Conservation (phyloP, 129 eudicot genomes). For the Heracleum sosnowskyi region DNA sequence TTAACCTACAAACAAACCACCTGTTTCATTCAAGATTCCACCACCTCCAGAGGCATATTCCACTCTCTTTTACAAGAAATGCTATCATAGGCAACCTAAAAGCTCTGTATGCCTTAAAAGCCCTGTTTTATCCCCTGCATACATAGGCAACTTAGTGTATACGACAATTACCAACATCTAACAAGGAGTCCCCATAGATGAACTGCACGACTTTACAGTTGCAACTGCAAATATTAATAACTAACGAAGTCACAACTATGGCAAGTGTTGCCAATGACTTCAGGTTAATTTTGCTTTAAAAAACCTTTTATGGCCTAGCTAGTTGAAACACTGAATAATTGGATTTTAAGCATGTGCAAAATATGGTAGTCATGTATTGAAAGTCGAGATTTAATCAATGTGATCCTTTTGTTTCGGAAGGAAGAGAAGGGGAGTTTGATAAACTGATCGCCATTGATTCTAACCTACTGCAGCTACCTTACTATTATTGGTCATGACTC, state of each 20-base stretch:
- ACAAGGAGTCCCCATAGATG: no score
- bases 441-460: conserved; percentile 42
- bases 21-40: conserved; percentile 85
- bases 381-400: conserved; percentile 12
- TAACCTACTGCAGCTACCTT: conserved; percentile 37
- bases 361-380: conserved; percentile 17
- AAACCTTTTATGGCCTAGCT: background rate
- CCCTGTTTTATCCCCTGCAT: conserved; percentile 75
- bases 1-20: conserved; percentile 73
- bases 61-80: conserved; percentile 31
- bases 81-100: no score
- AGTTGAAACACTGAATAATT: background rate
- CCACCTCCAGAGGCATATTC: conserved; percentile 96
- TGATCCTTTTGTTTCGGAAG: background rate
- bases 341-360: conserved; percentile 2
- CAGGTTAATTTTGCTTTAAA: conserved; percentile 7
- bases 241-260: conserved; percentile 21
- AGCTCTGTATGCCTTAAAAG: no score
- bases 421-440: conserved; percentile 42
- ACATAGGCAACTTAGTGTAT: background rate
- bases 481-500: no score
- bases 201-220: conserved; percentile 77
- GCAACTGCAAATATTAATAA: conserved; percentile 23
- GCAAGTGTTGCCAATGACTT: conserved; percentile 21
- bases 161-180: conserved; percentile 57